Conservation (phyloP, 208 protist genomes). For the Leishmania aethiopica region DNA sequence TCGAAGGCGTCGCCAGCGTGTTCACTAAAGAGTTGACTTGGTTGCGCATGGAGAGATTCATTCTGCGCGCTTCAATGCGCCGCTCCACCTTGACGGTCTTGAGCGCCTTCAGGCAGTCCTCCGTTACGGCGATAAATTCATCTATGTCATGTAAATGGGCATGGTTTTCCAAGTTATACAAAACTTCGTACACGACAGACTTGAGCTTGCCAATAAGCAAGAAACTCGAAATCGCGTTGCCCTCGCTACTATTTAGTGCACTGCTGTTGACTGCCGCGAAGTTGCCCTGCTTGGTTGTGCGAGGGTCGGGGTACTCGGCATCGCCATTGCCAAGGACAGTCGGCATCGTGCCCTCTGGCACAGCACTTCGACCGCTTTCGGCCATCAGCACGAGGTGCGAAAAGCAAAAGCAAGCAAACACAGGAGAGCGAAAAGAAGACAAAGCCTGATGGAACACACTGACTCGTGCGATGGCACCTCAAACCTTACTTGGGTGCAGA, state of each 20-base stretch:
- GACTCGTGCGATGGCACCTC: not conserved
- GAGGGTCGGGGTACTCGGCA: slow-evolving; percentile 12
- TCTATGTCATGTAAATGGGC: slow-evolving; percentile 59
- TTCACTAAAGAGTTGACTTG: slow-evolving; percentile 17
- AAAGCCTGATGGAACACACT: not conserved
- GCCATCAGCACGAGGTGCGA: not conserved
- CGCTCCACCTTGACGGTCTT: slow-evolving; percentile 70
- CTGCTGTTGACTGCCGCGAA: not conserved
- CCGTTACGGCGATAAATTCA: slow-evolving; percentile 66
- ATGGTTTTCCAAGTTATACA: slow-evolving; percentile 47
- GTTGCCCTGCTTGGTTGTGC: slow-evolving; percentile 14
- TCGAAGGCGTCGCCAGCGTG: slow-evolving; percentile 32
- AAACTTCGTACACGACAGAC: slow-evolving; percentile 63
- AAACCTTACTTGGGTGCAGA: not conserved
- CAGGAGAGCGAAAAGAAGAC: not conserved
- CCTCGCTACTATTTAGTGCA: slow-evolving; percentile 5
- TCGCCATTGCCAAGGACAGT: slow-evolving; percentile 6
- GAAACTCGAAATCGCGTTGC: slow-evolving; percentile 33
- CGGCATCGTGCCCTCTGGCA: not conserved
- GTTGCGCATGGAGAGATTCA: slow-evolving; percentile 32
- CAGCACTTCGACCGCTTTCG: slow-evolving; percentile 3
- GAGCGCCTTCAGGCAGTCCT: slow-evolving; percentile 63
- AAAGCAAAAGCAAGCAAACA: not conserved
- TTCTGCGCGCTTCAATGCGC: slow-evolving; percentile 47
- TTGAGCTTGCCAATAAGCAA: slow-evolving; percentile 63